Evolutionary conservation across 169 alveolate genomes (phyloP), one percentile per base, ranked within the genome.

Genomic region (Eimeria acervulina): DNA sequence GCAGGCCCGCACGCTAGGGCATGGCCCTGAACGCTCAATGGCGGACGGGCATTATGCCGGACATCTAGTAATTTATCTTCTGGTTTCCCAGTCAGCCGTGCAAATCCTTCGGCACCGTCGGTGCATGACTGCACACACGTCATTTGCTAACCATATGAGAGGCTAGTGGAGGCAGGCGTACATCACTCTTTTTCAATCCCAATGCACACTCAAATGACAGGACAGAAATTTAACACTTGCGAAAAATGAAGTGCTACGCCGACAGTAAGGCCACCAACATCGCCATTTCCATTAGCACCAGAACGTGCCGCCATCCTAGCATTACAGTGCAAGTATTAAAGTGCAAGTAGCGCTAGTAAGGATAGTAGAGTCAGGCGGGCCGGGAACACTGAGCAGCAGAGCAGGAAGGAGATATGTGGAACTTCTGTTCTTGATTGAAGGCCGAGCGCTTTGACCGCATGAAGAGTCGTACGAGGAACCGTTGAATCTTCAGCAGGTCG

Each of bases 401-500:
- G 28, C 47, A 31, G 47, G 42, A 10, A 28, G 80, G 80, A 23
- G 26, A 68, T n/a, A 68, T 68, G 44, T 3, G 42, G 26, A 31
- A 28, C 0, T 10, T 63, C 33, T 63, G 36, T 59, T 1, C 68
- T 19, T 0, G 36, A 13, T n/a, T 26, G 47, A 68, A 8, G 47
- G 80, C 40, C 78, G 26, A 10, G 44, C 26, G 78, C 78, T 8
- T 31, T 19, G 44, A 13, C 13, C 15, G 40, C 44, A 28, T 68
- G 44, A n/a, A 44, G n/a, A 28, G 28, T 51, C 93, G 15, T 59
- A 85, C 93, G 17, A 85, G 44, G 63, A 85, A 85, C 33, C 78
- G 28, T 59, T 55, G 93, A 33, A 85, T 85, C 78, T 85, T 85
- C 61, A 85, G 38, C 36, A 85, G 21, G 42, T 85, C 93, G 15